Evolutionary conservation across 2,329 filamentous ascomycete genomes (phyloP).

Genomic region (Chaetomium olivaceum): DNA sequence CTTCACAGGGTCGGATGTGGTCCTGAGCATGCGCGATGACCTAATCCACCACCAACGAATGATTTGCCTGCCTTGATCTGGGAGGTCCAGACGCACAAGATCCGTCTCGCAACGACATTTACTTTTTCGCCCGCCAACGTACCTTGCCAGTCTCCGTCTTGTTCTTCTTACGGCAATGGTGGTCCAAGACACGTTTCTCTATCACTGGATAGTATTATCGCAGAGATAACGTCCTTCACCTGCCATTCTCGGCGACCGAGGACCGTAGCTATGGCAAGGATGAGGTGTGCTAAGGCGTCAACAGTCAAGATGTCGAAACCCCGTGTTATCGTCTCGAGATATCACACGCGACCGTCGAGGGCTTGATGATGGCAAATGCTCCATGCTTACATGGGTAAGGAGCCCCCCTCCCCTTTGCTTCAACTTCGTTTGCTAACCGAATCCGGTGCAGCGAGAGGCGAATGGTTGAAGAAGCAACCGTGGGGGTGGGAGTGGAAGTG

Average conservation of each 20-base stretch:
- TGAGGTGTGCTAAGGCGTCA: neutral
- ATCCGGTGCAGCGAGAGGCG: neutral
- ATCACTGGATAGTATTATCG: constrained; percentile 10
- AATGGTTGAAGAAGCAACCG: neutral
- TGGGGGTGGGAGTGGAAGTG: neutral
- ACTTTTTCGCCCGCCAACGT: neutral
- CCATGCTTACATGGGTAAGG: neutral
- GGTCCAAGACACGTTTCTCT: constrained; percentile 2
- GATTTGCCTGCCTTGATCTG: neutral
- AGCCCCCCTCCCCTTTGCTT: neutral
- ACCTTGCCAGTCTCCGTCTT: neutral
- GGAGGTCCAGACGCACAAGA: neutral
- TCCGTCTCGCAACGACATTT: neutral
- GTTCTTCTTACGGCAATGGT: neutral
- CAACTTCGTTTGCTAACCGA: neutral
- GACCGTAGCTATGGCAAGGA: neutral
- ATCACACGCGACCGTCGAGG: neutral
- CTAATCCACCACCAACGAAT: neutral
- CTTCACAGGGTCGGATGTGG: neutral
- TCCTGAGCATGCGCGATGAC: neutral
- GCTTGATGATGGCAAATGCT: neutral
- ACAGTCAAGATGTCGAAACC: neutral
- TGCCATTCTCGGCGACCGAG: constrained; percentile 20
- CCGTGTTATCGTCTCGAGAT: neutral
- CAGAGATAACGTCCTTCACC: constrained; percentile 4